Evolutionary conservation across 352 stramenopile genomes (phyloP).

Genomic region (Pythium apleroticum): DNA sequence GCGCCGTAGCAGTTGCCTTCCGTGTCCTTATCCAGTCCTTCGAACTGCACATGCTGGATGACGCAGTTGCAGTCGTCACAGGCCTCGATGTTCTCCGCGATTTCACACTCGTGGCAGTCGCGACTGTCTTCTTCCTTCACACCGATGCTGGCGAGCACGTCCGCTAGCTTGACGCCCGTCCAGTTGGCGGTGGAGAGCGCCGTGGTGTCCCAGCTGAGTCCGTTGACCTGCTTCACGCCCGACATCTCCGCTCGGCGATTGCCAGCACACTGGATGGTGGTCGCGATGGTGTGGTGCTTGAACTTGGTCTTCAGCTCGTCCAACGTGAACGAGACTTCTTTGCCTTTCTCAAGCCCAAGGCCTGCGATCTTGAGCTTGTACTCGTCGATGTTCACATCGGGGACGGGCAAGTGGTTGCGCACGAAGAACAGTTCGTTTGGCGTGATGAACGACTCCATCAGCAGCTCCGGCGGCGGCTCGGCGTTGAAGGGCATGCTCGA

Average conservation of each 20-base stretch:
- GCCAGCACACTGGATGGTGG: conserved; percentile 96
- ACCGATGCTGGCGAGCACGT: conserved; percentile 90
- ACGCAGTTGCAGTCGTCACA: conserved; percentile 64
- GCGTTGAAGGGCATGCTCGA: conserved; percentile 95
- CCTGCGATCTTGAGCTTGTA: conserved; percentile 73
- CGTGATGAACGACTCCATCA: conserved; percentile 95
- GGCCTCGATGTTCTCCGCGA: conserved; percentile 52
- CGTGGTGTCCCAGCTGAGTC: conserved; percentile 82
- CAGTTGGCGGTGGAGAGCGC: conserved; percentile 95
- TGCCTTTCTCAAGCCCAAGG: conserved; percentile 50
- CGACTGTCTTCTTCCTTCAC: conserved; percentile 76
- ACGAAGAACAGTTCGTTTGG: conserved; percentile 97
- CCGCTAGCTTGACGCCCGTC: conserved; percentile 91
- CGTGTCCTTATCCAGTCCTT: conserved; percentile 78
- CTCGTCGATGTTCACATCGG: conserved; percentile 67
- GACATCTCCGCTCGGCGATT: conserved; percentile 96
- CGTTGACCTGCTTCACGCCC: conserved; percentile 88
- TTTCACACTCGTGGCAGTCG: conserved; percentile 46
- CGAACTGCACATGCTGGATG: conserved; percentile 86
- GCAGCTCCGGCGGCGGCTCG: conserved; percentile 90
- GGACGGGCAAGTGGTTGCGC: conserved; percentile 97
- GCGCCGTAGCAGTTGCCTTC: conserved; percentile 85
- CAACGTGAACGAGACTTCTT: conserved; percentile 47
- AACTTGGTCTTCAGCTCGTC: conserved; percentile 94
- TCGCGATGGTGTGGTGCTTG: conserved; percentile 88